Base-by-base conservation (phyloP, 371 early-diverging fungal genomes). In the Mucor circinelloides region DNA sequence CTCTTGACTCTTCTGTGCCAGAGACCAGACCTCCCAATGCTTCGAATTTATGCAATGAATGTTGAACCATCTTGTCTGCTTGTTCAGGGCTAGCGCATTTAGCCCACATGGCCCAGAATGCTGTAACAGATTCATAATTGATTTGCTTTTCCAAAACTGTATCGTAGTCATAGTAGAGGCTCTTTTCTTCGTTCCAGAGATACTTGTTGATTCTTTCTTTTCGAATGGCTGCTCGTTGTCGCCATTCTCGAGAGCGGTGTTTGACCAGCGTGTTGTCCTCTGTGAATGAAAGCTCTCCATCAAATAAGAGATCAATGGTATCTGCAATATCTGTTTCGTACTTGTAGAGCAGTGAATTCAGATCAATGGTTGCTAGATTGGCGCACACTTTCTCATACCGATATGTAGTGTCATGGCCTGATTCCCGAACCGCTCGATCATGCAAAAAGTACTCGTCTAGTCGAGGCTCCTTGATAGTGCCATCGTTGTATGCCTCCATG, bases 351-450 rank as follows among this genome's bases (percentile, higher is more conserved):
- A 97, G 79, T 34, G 90, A 77, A 75, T 95, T 96, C 59, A 97
- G 78, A 72, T 97, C 98, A 34, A 97, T 84, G 0, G 97, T 95
- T 6, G 92, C 93, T 54, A 97, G 82, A 66, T 92, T 81, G 0
- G 97, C 98, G 72, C 95, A 95, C 21, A 89, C 81, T 28, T 87
- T 87, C 68, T 97, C 98, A 30, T 95, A 87, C 2, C 97, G 83
- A 72, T 97, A 97, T 5, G 96, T 92, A 0, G 97, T 97, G 70
- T 97, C 97, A 78, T 97, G 97, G 2, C 97, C 97, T 19, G 94
- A 94, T 80, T 97, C 97, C 38, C 97, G 90, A 2, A 96, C 97
- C 0, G 96, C 96, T 6, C 98, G 89, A 70, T 97, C 98, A 73
- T 97, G 97, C 42, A 94, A 82, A 76, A 97, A 96, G 76, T 96